Evolutionary conservation across 1,284 basidiomycete genomes (phyloP).

Genomic region (Cutaneotrichosporon mucoides): DNA sequence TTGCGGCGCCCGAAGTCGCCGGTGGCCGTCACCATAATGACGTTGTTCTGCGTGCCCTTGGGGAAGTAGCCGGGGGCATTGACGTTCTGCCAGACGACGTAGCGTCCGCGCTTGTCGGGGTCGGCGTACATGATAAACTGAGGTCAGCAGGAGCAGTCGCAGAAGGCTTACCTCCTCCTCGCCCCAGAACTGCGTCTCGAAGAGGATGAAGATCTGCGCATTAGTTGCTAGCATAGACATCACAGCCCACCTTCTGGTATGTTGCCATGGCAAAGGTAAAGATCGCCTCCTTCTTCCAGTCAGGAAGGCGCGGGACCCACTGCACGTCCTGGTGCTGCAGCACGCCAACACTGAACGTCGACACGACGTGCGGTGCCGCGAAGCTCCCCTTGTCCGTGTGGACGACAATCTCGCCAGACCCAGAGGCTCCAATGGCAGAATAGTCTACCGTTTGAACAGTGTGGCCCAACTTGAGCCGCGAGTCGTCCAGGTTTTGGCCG

Average conservation of each 20-base stretch:
- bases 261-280: slow-evolving; percentile 63
- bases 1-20: slow-evolving; percentile 55
- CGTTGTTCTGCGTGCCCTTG: slow-evolving; percentile 40
- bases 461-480: slow-evolving; percentile 57
- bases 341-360: slow-evolving; percentile 58
- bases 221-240: too few species aligned
- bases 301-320: slow-evolving; percentile 58
- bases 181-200: slow-evolving; percentile 65
- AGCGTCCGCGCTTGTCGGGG: slow-evolving; percentile 57
- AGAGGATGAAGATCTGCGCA: slow-evolving; percentile 65
- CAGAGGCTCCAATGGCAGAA: slow-evolving; percentile 26
- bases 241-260: slow-evolving; percentile 56
- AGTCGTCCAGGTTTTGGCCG: slow-evolving; percentile 51
- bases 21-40: slow-evolving; percentile 64
- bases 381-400: slow-evolving; percentile 52
- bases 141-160: background rate
- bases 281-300: slow-evolving; percentile 65
- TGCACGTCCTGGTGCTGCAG: slow-evolving; percentile 60
- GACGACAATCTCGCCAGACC: slow-evolving; percentile 49
- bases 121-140: slow-evolving; percentile 65
- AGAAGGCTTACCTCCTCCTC: slow-evolving; percentile 56
- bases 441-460: slow-evolving; percentile 57
- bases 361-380: slow-evolving; percentile 57
- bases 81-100: slow-evolving; percentile 66
- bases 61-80: slow-evolving; percentile 60